Percentiles rank a stretch among this genome's conserved stretches.
phyloP scores from a whole-genome alignment of 2,329 filamentous ascomycete species.

The Diaporthe nobilis region DNA sequence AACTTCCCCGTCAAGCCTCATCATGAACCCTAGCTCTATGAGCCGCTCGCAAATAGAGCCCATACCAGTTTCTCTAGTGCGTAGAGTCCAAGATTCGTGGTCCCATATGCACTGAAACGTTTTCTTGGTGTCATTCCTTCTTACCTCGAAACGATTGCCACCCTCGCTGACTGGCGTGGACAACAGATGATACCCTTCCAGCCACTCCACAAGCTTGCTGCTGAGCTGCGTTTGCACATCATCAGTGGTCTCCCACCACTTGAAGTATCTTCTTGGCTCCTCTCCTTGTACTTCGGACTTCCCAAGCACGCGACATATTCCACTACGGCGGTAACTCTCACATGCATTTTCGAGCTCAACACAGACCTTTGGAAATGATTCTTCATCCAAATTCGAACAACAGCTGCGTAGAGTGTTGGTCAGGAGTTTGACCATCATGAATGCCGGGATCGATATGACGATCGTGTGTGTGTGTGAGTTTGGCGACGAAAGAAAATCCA shows the following conservation, averaged over 20 bases:
- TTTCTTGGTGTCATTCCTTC: not conserved
- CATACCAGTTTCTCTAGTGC: not conserved
- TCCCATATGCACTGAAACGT: not conserved
- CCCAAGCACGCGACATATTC: not conserved
- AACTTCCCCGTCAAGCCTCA: not conserved
- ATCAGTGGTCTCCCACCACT: not conserved
- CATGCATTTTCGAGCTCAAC: not conserved
- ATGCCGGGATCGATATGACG: not conserved
- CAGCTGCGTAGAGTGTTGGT: not conserved
- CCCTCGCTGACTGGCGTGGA: not conserved
- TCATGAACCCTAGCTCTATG: not conserved
- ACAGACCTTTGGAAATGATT: not conserved
- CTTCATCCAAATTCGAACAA: not conserved
- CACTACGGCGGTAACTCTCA: not conserved
- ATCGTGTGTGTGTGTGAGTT: too few species aligned
- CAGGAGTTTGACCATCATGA: not conserved
- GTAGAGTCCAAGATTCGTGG: not conserved
- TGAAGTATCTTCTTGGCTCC: fast-evolving
- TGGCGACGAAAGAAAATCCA: too few species aligned
- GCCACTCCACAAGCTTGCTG: not conserved
- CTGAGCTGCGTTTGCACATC: not conserved
- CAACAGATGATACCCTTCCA: not conserved
- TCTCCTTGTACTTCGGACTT: not conserved
- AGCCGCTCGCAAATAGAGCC: not conserved
- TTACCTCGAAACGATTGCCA: not conserved